Conservation (phyloP, 2,329 filamentous ascomycete species). For the Fusarium buxicola region DNA sequence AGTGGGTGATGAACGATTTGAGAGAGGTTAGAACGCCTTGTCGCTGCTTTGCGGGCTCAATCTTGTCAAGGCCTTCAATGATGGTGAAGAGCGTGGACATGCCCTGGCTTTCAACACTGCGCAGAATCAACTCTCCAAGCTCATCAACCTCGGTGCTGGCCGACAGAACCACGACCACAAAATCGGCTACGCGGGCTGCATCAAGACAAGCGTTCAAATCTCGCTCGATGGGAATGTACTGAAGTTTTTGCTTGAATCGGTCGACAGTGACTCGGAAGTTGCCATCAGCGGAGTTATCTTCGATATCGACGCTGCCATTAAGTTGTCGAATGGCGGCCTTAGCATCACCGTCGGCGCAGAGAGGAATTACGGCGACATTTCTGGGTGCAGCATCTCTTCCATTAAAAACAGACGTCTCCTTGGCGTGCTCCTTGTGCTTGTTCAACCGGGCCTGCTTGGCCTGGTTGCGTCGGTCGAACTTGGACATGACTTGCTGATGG, state of each 20-base stretch:
- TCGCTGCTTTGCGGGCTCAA: conserved; percentile 84
- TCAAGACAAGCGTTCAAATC: conserved; percentile 84
- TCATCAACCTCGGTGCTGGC: conserved; percentile 86
- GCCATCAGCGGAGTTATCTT: conserved; percentile 70
- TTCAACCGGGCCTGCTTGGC: conserved; percentile 87
- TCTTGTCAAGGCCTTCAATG: conserved; percentile 80
- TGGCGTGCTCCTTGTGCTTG: conserved; percentile 86
- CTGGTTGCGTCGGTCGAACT: conserved; percentile 94
- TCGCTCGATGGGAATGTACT: conserved; percentile 81
- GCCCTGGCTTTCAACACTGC: conserved; percentile 91
- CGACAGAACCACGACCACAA: conserved; percentile 87
- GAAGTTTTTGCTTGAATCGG: conserved; percentile 93
- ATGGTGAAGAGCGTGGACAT: conserved; percentile 91
- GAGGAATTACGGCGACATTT: conserved; percentile 87
- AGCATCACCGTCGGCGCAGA: conserved; percentile 79
- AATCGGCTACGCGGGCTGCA: conserved; percentile 89
- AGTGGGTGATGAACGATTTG: conserved; percentile 93
- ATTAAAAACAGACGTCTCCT: conserved; percentile 83
- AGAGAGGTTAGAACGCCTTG: conserved; percentile 82
- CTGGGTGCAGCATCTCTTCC: conserved; percentile 88
- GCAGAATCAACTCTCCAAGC: conserved; percentile 84
- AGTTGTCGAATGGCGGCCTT: conserved; percentile 75
- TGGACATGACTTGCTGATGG: conserved; percentile 97
- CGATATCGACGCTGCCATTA: conserved; percentile 83
- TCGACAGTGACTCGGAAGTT: conserved; percentile 79